Percentiles rank a stretch among this genome's conserved stretches.
Evolutionary conservation across 2,329 filamentous ascomycete species (phyloP).

Genomic region (Capronia epimyces): DNA sequence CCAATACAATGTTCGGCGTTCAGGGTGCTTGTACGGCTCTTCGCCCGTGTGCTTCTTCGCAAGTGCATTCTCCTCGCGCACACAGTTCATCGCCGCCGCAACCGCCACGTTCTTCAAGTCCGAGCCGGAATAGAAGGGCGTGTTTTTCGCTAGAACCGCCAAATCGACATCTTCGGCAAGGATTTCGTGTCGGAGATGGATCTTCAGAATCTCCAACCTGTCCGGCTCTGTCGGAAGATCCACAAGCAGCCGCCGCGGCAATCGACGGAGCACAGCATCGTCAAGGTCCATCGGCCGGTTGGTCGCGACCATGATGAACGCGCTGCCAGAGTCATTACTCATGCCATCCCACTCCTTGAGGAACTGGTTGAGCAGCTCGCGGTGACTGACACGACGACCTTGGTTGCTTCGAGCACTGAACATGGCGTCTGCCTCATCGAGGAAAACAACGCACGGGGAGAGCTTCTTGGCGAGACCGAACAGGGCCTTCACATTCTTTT

Average conservation of each 20-base stretch:
- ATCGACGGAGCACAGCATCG: conserved; percentile 48
- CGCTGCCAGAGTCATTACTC: conserved; percentile 59
- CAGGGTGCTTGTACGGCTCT: conserved; percentile 57
- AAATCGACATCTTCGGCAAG: conserved; percentile 41
- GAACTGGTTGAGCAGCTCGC: conserved; percentile 95
- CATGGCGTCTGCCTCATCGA: conserved; percentile 93
- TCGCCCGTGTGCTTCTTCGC: conserved; percentile 25
- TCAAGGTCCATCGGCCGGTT: conserved; percentile 95
- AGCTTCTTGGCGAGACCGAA: conserved; percentile 89
- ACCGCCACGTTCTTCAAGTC: conserved; percentile 50
- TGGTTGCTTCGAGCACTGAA: conserved; percentile 67
- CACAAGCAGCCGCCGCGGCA: conserved; percentile 46
- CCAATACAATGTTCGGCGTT: conserved; percentile 58
- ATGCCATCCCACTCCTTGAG: conserved; percentile 95
- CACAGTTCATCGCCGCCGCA: conserved; percentile 46
- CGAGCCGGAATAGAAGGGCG: conserved; percentile 48
- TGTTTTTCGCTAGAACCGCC: conserved; percentile 41
- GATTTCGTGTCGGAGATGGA: conserved; percentile 46
- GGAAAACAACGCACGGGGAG: conserved; percentile 87
- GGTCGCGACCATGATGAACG: conserved; percentile 97
- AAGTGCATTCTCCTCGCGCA: conserved; percentile 43
- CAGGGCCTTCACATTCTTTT: conserved; percentile 91
- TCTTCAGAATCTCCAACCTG: conserved; percentile 44
- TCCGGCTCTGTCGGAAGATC: conserved; percentile 45
- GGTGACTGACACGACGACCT: conserved; percentile 63